Conservation (phyloP, 352 stramenopile genomes). For the Globisporangium echinulatum region DNA sequence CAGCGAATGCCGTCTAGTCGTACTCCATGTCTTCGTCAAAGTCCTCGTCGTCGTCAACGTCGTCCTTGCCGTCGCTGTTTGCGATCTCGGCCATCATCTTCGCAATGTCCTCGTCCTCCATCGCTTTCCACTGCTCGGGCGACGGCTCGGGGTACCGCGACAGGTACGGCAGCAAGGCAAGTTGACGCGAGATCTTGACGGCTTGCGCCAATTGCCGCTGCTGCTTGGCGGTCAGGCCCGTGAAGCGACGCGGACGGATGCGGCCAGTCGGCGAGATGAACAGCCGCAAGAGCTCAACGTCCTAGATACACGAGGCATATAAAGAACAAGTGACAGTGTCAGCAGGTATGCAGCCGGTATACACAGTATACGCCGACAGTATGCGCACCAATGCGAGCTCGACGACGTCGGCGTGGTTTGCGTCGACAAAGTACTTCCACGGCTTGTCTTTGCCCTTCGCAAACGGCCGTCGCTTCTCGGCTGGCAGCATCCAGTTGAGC, state of each 20-base stretch:
- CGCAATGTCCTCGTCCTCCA: constrained; percentile 75
- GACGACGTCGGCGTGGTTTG: constrained; percentile 68
- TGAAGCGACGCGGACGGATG: constrained; percentile 77
- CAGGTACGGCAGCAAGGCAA: constrained; percentile 69
- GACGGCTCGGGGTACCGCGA: constrained; percentile 78
- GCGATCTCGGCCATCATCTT: constrained; percentile 48
- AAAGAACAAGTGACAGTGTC: neutral
- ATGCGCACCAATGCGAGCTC: constrained; percentile 54
- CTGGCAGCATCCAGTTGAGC: constrained; percentile 80
- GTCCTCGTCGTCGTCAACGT: constrained; percentile 41
- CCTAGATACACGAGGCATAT: constrained; percentile 15
- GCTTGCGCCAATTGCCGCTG: constrained; percentile 71
- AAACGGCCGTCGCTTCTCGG: constrained; percentile 53
- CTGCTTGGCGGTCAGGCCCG: constrained; percentile 76
- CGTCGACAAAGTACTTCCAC: constrained; percentile 74
- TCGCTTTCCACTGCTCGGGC: constrained; percentile 72
- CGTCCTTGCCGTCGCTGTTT: constrained; percentile 35
- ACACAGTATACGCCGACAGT: neutral
- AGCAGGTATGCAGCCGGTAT: neutral
- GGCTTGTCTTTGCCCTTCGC: constrained; percentile 54
- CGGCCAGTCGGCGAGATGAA: constrained; percentile 82
- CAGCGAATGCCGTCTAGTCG: constrained; percentile 25
- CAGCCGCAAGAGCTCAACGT: constrained; percentile 71
- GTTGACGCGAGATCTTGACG: constrained; percentile 74
- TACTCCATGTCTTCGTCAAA: constrained; percentile 65